phyloP scores from a whole-genome alignment of 306 rosid genomes.

The Alnus glutinosa region DNA sequence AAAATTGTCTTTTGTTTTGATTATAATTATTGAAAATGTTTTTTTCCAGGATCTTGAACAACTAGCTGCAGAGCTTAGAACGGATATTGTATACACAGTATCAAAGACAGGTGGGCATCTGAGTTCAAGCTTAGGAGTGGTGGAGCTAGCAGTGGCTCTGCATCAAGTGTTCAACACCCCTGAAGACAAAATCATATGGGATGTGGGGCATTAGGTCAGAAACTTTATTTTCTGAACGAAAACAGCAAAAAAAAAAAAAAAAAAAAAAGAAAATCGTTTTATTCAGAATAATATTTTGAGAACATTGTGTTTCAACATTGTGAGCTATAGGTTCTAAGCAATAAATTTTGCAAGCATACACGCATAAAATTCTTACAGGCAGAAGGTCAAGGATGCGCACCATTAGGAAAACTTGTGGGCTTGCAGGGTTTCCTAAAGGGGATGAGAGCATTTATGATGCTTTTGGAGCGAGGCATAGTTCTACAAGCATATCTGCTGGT shows the following conservation, averaged over 20 bases:
- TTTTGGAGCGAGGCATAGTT: conserved; percentile 90
- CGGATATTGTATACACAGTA: conserved; percentile 66
- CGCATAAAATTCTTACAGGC: conserved; percentile 95
- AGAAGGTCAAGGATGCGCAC: conserved; percentile 86
- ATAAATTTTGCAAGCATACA: conserved; percentile 67
- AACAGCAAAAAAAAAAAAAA: not conserved
- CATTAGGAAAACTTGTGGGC: conserved; percentile 87
- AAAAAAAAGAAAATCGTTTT: too few relatives aligned
- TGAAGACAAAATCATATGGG: conserved; percentile 89
- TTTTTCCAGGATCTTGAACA: conserved; percentile 74
- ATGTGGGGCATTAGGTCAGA: conserved; percentile 91
- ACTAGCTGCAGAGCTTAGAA: conserved; percentile 80
- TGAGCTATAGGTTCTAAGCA: conserved; percentile 33
- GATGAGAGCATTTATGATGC: conserved; percentile 90
- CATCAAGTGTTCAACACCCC: conserved; percentile 91
- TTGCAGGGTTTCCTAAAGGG: conserved; percentile 91
- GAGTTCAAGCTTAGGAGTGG: conserved; percentile 93
- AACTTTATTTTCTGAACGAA: not conserved
- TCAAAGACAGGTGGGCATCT: conserved; percentile 88
- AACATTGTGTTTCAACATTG: not conserved
- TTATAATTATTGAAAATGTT: not conserved
- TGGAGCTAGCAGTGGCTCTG: conserved; percentile 77
- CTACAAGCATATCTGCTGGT: conserved; percentile 96
- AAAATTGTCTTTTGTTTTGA: not conserved
- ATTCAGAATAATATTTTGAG: not conserved